Conservation (phyloP, 2,329 filamentous ascomycete genomes). For the Hymenoscyphus infarciens region DNA sequence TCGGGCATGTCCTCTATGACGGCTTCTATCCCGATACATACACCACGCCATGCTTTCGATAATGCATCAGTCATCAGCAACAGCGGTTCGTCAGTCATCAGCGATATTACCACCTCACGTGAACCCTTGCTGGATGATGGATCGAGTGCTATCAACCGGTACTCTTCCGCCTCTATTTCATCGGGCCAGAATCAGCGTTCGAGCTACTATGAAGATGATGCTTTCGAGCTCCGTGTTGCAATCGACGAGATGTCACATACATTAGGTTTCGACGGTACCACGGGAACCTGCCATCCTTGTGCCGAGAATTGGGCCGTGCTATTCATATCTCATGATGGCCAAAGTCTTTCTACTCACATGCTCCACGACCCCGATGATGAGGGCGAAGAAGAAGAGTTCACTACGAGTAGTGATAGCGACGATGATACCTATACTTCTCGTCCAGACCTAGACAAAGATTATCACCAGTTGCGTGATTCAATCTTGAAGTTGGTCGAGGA, state of each 20-base stretch:
- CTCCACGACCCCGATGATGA: constrained; percentile 67
- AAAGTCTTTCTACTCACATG: constrained; percentile 66
- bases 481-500: constrained; percentile 79
- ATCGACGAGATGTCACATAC: constrained; percentile 68
- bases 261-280: constrained; percentile 60
- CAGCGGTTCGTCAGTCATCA: constrained; percentile 68
- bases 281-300: constrained; percentile 72
- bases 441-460: constrained; percentile 70
- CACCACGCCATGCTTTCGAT: constrained; percentile 52
- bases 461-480: constrained; percentile 75
- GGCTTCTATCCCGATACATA: constrained; percentile 62
- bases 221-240: constrained; percentile 61
- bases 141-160: constrained; percentile 47
- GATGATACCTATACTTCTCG: constrained; percentile 53
- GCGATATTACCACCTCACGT: constrained; percentile 63
- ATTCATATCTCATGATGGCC: constrained; percentile 72
- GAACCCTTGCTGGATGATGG: constrained; percentile 60
- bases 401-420: constrained; percentile 56
- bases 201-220: constrained; percentile 59
- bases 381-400: constrained; percentile 62
- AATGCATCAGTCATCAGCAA: constrained; percentile 69
- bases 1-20: constrained; percentile 67
- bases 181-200: constrained; percentile 42
- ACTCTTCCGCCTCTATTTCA: constrained; percentile 46
- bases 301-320: constrained; percentile 80